A percentile compares a stretch with the other conserved stretches of the same genome.
Evolutionary conservation across 495 filamentous ascomycete species (phyloP).

Genomic region (Chaetomium tenue): DNA sequence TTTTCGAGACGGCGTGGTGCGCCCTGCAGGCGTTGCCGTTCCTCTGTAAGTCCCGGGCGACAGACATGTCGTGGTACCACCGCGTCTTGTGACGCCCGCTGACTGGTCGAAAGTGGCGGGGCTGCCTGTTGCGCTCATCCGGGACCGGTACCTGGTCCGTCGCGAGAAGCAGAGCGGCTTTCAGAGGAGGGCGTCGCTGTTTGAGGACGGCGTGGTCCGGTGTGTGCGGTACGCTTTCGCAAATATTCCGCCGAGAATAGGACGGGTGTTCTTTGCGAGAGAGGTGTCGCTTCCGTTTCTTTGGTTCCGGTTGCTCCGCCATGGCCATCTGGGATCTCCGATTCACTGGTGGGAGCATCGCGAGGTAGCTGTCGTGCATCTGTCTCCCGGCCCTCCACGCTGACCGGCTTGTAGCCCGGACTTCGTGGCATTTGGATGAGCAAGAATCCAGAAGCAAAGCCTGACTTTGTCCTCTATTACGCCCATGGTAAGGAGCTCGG

Average conservation of each 20-base stretch:
- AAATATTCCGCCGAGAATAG: constrained; percentile 62
- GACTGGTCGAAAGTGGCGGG: not conserved
- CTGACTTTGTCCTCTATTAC: constrained; percentile 72
- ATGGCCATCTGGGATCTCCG: constrained; percentile 61
- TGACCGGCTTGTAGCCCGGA: constrained; percentile 21
- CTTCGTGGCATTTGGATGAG: constrained; percentile 64
- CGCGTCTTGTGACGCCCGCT: not conserved
- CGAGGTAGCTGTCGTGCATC: constrained; percentile 35
- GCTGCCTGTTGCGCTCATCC: not conserved
- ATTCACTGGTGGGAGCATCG: constrained; percentile 60
- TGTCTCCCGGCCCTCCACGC: not conserved
- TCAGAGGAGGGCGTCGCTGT: constrained; percentile 50
- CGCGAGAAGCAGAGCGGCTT: not conserved
- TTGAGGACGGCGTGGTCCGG: constrained; percentile 70
- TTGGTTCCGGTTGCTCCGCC: constrained; percentile 67
- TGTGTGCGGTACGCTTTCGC: constrained; percentile 76
- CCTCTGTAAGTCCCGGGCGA: constrained; percentile 51
- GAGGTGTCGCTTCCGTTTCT: constrained; percentile 67
- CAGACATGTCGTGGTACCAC: not conserved
- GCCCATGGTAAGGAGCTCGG: constrained; percentile 56
- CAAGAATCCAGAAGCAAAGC: constrained; percentile 48
- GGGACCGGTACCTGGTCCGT: not conserved
- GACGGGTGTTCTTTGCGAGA: constrained; percentile 74
- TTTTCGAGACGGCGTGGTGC: constrained; percentile 54
- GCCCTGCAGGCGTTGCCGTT: constrained; percentile 55